Evolutionary conservation across 345 rosid genomes (phyloP).

Genomic region (Chamaenerion angustifolium): DNA sequence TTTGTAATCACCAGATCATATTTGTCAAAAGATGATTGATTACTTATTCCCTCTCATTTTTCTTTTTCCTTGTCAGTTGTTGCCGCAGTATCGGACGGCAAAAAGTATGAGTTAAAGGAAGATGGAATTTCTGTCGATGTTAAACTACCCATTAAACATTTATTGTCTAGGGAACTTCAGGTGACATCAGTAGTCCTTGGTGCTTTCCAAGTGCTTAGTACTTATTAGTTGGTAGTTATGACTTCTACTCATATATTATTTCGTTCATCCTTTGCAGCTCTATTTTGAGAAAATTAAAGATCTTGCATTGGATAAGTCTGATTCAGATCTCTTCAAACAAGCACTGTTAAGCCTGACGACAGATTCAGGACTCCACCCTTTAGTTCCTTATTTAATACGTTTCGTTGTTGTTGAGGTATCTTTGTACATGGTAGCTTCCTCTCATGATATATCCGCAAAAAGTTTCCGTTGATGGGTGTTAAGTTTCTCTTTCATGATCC

Average conservation of each 20-base stretch:
- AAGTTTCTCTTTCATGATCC: constrained; percentile 12
- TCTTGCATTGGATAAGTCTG: constrained; percentile 32
- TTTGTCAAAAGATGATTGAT: no score
- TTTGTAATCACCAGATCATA: no score
- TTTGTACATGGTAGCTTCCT: constrained; percentile 1
- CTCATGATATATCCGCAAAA: constrained; percentile 1
- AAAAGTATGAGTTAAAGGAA: constrained; percentile 53
- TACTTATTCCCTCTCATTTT: background rate
- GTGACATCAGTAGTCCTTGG: constrained; percentile 13
- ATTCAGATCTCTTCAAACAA: constrained; percentile 45
- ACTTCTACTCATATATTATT: background rate
- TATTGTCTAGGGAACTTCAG: constrained; percentile 70
- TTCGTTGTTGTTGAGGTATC: constrained; percentile 70
- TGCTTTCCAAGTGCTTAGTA: background rate
- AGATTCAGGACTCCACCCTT: constrained; percentile 66
- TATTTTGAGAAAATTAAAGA: constrained; percentile 55
- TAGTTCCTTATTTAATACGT: constrained; percentile 50
- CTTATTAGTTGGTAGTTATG: background rate
- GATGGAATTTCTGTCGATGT: constrained; percentile 44
- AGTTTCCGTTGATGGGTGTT: constrained; percentile 6
- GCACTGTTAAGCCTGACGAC: constrained; percentile 58
- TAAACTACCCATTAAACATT: constrained; percentile 43
- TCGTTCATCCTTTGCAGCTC: constrained; percentile 25
- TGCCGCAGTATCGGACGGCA: constrained; percentile 38
- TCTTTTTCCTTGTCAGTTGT: constrained; percentile 4